Conservation (phyloP, 306 rosid species). For the Psophocarpus tetragonolobus region DNA sequence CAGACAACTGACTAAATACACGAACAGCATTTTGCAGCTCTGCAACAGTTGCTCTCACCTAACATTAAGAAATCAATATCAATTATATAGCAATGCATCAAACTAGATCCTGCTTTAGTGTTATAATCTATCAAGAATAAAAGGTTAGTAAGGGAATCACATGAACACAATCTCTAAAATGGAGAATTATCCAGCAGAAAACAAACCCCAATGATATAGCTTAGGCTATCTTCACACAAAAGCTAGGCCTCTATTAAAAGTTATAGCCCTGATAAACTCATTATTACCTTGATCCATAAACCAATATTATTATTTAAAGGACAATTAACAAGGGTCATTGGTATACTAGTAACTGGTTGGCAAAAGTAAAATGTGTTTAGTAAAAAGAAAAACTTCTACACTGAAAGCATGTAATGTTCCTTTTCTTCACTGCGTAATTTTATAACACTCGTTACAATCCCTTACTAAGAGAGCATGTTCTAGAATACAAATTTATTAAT, state of each 20-base stretch:
- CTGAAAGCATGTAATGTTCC: neutral
- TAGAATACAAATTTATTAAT: neutral
- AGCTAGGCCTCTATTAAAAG: neutral
- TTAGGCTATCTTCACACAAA: neutral
- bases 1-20: conserved; percentile 93
- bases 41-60: conserved; percentile 92
- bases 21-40: conserved; percentile 98
- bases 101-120: neutral
- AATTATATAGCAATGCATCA: conserved; percentile 10
- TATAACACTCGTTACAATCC: neutral
- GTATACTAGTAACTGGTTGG: neutral
- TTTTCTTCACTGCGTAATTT: neutral
- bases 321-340: neutral
- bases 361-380: neutral
- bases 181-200: neutral
- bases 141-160: neutral
- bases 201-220: neutral
- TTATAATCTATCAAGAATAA: neutral
- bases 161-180: neutral
- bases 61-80: conserved; percentile 31
- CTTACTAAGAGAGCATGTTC: neutral
- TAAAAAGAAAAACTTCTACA: neutral
- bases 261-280: neutral
- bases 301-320: neutral
- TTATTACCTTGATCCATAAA: neutral